These are phyloP conservation scores for Suhomyces xylopsoci DNA, from an alignment of 805 yeast species.

Conservation along the genomic window DNA sequence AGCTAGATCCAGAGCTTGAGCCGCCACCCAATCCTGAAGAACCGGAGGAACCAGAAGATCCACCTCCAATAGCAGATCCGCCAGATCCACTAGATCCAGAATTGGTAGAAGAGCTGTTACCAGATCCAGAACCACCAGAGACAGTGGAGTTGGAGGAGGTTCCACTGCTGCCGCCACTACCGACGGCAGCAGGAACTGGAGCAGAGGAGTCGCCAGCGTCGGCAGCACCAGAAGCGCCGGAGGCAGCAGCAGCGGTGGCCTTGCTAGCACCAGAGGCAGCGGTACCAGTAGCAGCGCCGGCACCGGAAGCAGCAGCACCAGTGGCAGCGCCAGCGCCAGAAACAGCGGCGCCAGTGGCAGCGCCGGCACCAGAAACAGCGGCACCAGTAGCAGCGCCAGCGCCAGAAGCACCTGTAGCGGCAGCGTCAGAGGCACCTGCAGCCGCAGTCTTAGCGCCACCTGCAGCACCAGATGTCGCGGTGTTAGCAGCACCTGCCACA, in stretches of 20 bases:
- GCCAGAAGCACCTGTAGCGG: not conserved
- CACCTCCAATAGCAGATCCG: conserved; percentile 2
- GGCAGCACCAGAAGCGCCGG: conserved; percentile 4
- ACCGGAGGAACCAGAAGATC: conserved; percentile 6
- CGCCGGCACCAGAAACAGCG: conserved; percentile 22
- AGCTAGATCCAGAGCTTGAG: conserved; percentile 1
- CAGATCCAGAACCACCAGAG: conserved; percentile 7
- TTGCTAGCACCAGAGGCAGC: conserved; percentile 5
- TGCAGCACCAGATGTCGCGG: not conserved
- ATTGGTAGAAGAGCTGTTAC: conserved; percentile 7
- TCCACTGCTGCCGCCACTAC: not conserved
- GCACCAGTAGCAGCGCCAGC: conserved; percentile 17
- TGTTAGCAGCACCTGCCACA: not conserved
- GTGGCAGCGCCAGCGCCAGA: conserved; percentile 14
- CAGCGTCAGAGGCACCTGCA: no score
- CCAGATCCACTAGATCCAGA: conserved; percentile 11
- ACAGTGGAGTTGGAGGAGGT: not conserved
- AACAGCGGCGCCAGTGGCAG: no score
- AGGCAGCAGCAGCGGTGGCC: conserved; percentile 3
- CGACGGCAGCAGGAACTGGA: not conserved
- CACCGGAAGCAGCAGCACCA: not conserved
- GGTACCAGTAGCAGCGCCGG: conserved; percentile 5
- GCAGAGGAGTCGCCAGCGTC: not conserved
- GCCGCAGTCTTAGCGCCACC: not conserved
- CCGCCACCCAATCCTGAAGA: conserved; percentile 3